Evolutionary conservation across 148 eudicot genomes (phyloP), one percentile per base, ranked within the genome.

Genomic region (Camellia sinensis): DNA sequence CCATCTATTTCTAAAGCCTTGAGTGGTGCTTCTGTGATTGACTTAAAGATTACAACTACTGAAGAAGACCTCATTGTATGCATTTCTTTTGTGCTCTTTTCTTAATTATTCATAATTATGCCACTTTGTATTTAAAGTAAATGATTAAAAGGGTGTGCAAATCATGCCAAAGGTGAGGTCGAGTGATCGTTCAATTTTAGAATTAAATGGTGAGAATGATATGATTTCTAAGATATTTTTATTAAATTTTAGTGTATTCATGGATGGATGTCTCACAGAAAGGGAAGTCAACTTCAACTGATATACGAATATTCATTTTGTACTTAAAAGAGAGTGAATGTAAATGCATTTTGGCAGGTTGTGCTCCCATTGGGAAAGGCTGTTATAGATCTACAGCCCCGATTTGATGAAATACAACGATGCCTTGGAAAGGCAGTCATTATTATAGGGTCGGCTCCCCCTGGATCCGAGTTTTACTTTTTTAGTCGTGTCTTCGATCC

Each of bases 401-500:
- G 88, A 9, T 40, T 87, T 43, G 90, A 86, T 67, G 79, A 87
- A 79, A 91, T 92, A 46, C 18, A 64, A 61, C 79, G 82, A 64
- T 86, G 84, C 65, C 85, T 91, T 76, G 93, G 92, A 64, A 83
- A 90, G 80, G 97, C 92, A 52, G 57, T 94, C n/a, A 87, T 94
- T 74, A 78, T 94, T 53, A 84, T 87, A 17, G 94, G 89, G 21
- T 83, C 77, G 85, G 92, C 92, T 56, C 82, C 91, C 5, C 76
- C 87, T 60, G 93, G 80, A 74, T 89, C 94, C 67, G 92, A 87
- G 46, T 94, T 87, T 46, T 95, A 94, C 81, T 92, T 92, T 40
- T 67, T 81, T 78, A 89, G 93, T 87, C 92, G 98, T 56, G 89
- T 86, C 86, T 94, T 92, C 82, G 79, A 78, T 74, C 97, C 98